These are phyloP conservation scores for Tetraselmis chui DNA, from an alignment of 139 green algal species.

Conservation along the genomic window DNA sequence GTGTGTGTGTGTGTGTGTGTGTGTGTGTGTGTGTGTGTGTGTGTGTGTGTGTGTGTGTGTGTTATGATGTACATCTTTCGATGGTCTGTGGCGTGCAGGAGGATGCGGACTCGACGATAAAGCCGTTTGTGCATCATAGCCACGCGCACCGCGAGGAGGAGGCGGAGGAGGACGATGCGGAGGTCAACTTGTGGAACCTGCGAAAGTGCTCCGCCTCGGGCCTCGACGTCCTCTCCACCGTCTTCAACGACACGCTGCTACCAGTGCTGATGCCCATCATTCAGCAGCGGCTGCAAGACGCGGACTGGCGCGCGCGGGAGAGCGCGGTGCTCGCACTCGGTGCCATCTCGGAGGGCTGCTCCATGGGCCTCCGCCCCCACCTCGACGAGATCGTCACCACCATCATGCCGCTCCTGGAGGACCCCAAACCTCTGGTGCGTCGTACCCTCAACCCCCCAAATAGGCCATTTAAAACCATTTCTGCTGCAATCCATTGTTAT, in stretches of 20 bases:
- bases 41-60: too few species aligned
- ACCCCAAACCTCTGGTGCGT: constrained; percentile 68
- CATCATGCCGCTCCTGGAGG: constrained; percentile 64
- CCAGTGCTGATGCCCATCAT: constrained; percentile 86
- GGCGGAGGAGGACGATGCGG: constrained; percentile 34
- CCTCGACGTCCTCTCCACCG: constrained; percentile 78
- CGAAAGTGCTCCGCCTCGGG: constrained; percentile 79
- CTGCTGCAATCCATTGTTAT: too few species aligned
- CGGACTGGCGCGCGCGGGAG: constrained; percentile 68
- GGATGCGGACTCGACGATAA: constrained; percentile 26
- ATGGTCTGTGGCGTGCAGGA: constrained; percentile 15
- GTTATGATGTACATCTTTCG: too few species aligned
- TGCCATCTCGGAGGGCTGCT: constrained; percentile 83
- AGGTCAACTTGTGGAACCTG: constrained; percentile 83
- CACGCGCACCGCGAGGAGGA: constrained; percentile 23
- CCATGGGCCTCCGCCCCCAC: constrained; percentile 57
- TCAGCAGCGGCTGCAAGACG: constrained; percentile 57
- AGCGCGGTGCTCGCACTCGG: constrained; percentile 85
- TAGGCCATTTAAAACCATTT: too few species aligned
- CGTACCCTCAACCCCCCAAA: too few species aligned
- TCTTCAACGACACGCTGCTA: constrained; percentile 80
- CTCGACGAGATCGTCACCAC: constrained; percentile 70
- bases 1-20: too few species aligned
- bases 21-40: too few species aligned
- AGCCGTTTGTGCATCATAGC: constrained; percentile 23